Evolutionary conservation across 139 green algal genomes (phyloP).

Genomic region (Ettlia oleoabundans): DNA sequence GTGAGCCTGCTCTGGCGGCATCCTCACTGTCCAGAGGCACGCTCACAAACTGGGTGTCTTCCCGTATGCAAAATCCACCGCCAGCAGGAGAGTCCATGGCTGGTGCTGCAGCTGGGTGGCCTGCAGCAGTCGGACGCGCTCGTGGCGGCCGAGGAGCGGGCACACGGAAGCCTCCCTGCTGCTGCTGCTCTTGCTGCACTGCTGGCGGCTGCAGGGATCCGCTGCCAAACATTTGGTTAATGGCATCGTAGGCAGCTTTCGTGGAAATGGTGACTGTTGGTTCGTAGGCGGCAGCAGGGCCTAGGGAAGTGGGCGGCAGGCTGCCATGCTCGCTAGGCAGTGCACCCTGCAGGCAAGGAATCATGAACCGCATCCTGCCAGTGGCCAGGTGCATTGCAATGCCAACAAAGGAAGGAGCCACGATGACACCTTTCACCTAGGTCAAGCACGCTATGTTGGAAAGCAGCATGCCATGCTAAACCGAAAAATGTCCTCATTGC

Average conservation of each 20-base stretch:
- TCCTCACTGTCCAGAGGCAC: background rate
- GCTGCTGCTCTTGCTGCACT: background rate
- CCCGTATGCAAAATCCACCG: slow-evolving; percentile 21
- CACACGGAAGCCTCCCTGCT: background rate
- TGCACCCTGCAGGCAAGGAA: slow-evolving; percentile 21
- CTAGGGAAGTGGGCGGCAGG: background rate
- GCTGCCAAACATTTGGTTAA: slow-evolving; percentile 72
- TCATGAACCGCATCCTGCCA: no score
- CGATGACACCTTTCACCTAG: no score
- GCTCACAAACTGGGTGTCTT: slow-evolving; percentile 41
- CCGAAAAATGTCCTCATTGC: no score
- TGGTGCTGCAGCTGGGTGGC: background rate
- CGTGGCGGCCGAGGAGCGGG: slow-evolving; percentile 11
- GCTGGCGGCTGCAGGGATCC: background rate
- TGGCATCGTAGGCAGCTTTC: slow-evolving; percentile 59
- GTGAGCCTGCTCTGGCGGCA: background rate
- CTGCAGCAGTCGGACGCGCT: background rate
- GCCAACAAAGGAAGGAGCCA: no score
- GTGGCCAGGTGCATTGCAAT: no score
- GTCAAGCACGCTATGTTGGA: no score
- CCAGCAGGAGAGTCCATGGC: background rate
- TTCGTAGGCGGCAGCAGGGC: slow-evolving; percentile 37
- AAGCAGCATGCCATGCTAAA: no score
- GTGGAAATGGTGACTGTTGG: slow-evolving; percentile 75
- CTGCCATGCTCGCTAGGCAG: background rate